These are phyloP conservation scores for Zygosaccharomyces gambellarensis DNA, from an alignment of 805 yeast genomes.

Conservation along the genomic window DNA sequence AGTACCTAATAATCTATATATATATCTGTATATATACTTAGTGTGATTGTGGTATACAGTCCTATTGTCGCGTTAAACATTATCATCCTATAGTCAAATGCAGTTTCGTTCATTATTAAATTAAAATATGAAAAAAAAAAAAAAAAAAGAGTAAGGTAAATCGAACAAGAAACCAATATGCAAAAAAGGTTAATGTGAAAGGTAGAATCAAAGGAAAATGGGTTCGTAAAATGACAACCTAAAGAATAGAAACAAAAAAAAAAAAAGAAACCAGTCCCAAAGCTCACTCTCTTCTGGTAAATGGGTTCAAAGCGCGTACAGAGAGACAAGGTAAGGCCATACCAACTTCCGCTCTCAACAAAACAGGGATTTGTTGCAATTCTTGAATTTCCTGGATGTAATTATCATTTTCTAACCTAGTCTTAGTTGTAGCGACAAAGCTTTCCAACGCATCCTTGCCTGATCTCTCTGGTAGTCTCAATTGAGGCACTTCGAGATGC, in stretches of 20 bases:
- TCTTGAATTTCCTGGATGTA: constrained; percentile 79
- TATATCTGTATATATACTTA: neutral
- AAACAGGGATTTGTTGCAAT: constrained; percentile 72
- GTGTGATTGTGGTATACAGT: neutral
- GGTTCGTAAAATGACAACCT: too few species aligned
- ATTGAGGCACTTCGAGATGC: constrained; percentile 47
- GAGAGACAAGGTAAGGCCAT: constrained; percentile 95
- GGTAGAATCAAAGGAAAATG: too few species aligned
- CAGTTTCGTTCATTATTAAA: constrained; percentile 4
- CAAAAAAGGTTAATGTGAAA: neutral
- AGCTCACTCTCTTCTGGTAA: constrained; percentile 34
- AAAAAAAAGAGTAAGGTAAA: neutral
- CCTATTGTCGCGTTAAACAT: neutral
- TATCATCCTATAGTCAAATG: constrained; percentile 5
- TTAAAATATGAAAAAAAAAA: neutral
- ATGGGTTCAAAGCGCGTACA: constrained; percentile 87
- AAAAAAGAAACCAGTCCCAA: neutral
- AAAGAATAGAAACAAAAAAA: neutral
- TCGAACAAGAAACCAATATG: neutral
- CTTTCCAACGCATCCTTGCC: constrained; percentile 44
- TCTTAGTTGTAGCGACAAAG: constrained; percentile 52
- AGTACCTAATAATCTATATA: neutral
- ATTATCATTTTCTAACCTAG: constrained; percentile 56
- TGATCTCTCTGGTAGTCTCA: constrained; percentile 31
- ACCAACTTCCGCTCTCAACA: constrained; percentile 86